Percentiles rank a stretch among this genome's conserved stretches.
These are phyloP conservation scores for Notholithocarpus densiflorus DNA, from an alignment of 306 rosid genomes.

Conservation along the genomic window DNA sequence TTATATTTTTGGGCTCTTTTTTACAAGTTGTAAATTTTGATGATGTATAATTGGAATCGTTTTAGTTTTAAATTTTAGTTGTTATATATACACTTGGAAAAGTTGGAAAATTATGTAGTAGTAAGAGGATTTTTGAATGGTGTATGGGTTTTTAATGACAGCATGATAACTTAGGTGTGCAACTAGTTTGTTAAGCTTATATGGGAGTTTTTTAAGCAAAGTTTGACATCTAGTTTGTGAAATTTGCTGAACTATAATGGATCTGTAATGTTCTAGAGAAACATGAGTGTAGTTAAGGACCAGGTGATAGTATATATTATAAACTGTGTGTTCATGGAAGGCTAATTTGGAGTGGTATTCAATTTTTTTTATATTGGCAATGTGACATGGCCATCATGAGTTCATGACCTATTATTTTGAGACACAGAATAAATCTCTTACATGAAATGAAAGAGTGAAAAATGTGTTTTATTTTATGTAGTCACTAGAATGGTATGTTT, in stretches of 20 bases:
- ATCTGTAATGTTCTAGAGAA: background rate
- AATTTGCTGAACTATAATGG: background rate
- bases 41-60: conserved; percentile 25
- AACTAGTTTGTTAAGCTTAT: background rate
- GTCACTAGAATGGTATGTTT: background rate
- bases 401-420: background rate
- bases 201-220: background rate
- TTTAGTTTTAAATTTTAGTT: background rate
- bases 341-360: background rate
- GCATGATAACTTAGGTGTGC: background rate
- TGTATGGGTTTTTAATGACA: background rate
- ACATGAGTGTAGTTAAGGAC: background rate
- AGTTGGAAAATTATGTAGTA: no score
- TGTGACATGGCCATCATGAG: background rate
- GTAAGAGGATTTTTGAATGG: background rate
- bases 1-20: conserved; percentile 11
- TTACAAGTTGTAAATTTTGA: conserved; percentile 39
- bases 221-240: background rate
- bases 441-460: background rate
- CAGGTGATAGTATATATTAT: no score
- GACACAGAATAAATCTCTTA: background rate
- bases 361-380: background rate
- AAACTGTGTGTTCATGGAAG: background rate
- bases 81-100: no score
- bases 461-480: background rate